Evolutionary conservation across 768 basidiomycete genomes (phyloP), one percentile per base, ranked within the genome.

Genomic region (Rhodocollybia butyracea): DNA sequence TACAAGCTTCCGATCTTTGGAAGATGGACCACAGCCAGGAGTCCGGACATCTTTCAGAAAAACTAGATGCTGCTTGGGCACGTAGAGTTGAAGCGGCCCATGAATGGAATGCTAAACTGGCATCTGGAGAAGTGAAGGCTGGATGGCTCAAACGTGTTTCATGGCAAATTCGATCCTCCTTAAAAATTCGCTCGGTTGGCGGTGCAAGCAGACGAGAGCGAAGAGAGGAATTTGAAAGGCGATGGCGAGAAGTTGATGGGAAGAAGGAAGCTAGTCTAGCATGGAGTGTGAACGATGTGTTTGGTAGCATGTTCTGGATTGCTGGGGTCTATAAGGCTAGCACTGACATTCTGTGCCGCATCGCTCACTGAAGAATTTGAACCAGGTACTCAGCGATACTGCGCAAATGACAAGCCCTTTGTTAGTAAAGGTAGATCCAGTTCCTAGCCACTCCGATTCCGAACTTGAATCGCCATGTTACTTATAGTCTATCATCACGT

Each of bases 1-100:
- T 92, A 10, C 86, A 88, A 62, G 85, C 85, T 0, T 81, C 85
- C 1, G 90, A 92, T 68, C 68, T 91, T 12, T 89, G 87, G 86
- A 82, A 81, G 63, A 71, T 91, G 57, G 80, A 82, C 55, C 64
- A 73, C 3, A 62, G 73, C 3, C 76, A 77, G 30, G 76, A 83
- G 60, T 72, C 81, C 12, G 77, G 73, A 0, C 56, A 61, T 17
- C 73, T 91, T 26, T 78, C 84, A 2, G 68, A 70, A 7, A 71
- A 73, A 58, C 76, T 91, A 26, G 79, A 89, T 53, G 73, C 66
- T 12, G 73, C 84, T 7, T 86, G 86, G 77, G 71, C 65, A 2
- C 65, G 64, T 3, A 76, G 88, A 39, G 73, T 78, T n/a, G 46
- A 64, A n/a, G 72, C 70, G 2, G 84, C 86, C 0, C 64, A 74